A percentile compares a stretch with the other conserved stretches of the same genome.
These are phyloP conservation scores for Scleroderma bovista DNA, from an alignment of 768 basidiomycete genomes.

Conservation along the genomic window DNA sequence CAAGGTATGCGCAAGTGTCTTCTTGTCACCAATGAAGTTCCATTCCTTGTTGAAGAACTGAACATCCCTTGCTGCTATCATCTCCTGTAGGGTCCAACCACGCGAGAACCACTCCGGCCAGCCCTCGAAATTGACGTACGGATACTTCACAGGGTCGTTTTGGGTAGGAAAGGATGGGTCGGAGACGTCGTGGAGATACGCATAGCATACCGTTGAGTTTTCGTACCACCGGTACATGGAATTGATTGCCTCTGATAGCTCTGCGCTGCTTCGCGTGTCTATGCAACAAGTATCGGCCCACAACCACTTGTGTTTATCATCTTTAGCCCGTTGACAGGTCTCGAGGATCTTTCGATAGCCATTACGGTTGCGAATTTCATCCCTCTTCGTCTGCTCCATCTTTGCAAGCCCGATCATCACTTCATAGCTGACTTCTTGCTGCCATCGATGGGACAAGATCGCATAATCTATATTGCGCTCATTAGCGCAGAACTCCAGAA, in stretches of 20 bases:
- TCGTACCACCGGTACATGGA: constrained; percentile 18
- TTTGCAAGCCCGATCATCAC: neutral
- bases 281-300: constrained; percentile 17
- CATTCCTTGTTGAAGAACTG: constrained; percentile 12
- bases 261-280: constrained; percentile 14
- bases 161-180: neutral
- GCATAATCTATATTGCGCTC: neutral
- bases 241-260: constrained; percentile 10
- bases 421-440: neutral
- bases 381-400: neutral
- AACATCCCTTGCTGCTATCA: constrained; percentile 11
- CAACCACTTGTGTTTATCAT: constrained; percentile 3
- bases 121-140: neutral
- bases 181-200: constrained; percentile 10
- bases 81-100: constrained; percentile 10
- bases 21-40: constrained; percentile 2
- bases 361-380: neutral
- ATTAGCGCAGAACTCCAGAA: neutral
- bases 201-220: constrained; percentile 10
- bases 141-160: neutral
- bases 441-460: constrained; percentile 2
- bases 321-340: neutral
- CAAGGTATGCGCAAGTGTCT: neutral
- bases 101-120: constrained; percentile 10
- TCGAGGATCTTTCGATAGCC: constrained; percentile 2